Conservation (phyloP, 768 basidiomycete genomes). For the Lentinus brumalis region DNA sequence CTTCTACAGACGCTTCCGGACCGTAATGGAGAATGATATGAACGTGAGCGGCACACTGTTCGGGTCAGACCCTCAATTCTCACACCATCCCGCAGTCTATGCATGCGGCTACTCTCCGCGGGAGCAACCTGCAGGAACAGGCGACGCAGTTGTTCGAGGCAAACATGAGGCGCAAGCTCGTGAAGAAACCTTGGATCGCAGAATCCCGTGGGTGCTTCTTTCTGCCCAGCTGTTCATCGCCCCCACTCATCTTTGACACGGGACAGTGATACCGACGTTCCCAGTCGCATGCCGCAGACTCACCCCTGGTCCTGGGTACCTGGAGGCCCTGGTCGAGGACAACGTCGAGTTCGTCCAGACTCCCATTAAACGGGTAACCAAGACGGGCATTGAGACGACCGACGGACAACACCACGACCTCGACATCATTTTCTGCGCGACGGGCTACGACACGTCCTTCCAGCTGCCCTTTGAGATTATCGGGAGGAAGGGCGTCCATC, state of each 20-base stretch:
- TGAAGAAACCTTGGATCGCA: constrained; percentile 61
- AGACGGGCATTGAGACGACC: constrained; percentile 54
- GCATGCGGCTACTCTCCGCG: constrained; percentile 40
- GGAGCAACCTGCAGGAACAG: constrained; percentile 40
- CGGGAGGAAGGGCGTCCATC: constrained; percentile 52
- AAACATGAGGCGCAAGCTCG: constrained; percentile 52
- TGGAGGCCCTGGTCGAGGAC: constrained; percentile 63
- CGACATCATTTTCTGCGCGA: constrained; percentile 66
- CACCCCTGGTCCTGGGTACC: constrained; percentile 68
- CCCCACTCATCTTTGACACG: background rate
- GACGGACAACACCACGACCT: constrained; percentile 58
- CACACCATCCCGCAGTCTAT: constrained; percentile 37
- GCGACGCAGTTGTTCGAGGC: constrained; percentile 41
- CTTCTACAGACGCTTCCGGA: constrained; percentile 51
- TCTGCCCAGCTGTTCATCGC: background rate
- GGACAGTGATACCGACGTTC: constrained; percentile 45
- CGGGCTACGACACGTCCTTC: constrained; percentile 58
- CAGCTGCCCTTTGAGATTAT: constrained; percentile 53
- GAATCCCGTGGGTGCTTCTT: constrained; percentile 45
- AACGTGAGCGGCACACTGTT: constrained; percentile 38
- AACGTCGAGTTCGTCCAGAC: constrained; percentile 62
- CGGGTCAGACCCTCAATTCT: no score
- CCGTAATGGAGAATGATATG: constrained; percentile 48
- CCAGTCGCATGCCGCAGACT: constrained; percentile 61
- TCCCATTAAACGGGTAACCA: constrained; percentile 52